A percentile compares a stretch with the other conserved stretches of the same genome.
Evolutionary conservation across 208 protist species (phyloP).

Genomic region (Tetramitus jugosus): DNA sequence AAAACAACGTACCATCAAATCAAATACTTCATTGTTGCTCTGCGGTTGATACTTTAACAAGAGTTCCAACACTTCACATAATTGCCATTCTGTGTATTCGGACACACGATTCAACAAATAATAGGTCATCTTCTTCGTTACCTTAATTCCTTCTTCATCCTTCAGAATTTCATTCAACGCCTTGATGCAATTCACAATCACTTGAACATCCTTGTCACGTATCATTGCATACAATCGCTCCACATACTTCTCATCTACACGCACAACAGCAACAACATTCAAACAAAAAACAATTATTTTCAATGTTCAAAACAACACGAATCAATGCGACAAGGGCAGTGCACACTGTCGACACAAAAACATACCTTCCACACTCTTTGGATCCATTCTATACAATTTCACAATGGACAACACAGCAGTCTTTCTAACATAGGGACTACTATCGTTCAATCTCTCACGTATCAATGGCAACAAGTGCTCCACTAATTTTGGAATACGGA

Average conservation of each 20-base stretch:
- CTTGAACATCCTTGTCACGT: conserved; percentile 67
- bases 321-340: no score
- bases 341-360: background rate
- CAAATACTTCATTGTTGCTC: conserved; percentile 70
- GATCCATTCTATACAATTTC: conserved; percentile 58
- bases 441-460: conserved; percentile 59
- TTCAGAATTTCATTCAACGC: conserved; percentile 63
- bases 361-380: conserved; percentile 43
- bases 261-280: background rate
- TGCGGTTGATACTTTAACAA: conserved; percentile 51
- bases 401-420: conserved; percentile 72
- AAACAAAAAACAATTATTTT: background rate
- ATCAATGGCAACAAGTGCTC: conserved; percentile 71
- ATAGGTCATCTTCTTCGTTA: conserved; percentile 60
- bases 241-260: conserved; percentile 5
- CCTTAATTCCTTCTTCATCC: conserved; percentile 38
- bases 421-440: conserved; percentile 80
- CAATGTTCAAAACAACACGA: background rate
- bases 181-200: conserved; percentile 59
- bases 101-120: conserved; percentile 63
- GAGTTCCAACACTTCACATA: conserved; percentile 59
- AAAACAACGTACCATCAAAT: conserved; percentile 71
- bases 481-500: conserved; percentile 43
- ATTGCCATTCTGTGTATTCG: conserved; percentile 71
- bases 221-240: conserved; percentile 54